A percentile compares a stretch with the other conserved stretches of the same genome.
Evolutionary conservation across 2,329 filamentous ascomycete species (phyloP).

Genomic region (Sporothrix dimorphospora): DNA sequence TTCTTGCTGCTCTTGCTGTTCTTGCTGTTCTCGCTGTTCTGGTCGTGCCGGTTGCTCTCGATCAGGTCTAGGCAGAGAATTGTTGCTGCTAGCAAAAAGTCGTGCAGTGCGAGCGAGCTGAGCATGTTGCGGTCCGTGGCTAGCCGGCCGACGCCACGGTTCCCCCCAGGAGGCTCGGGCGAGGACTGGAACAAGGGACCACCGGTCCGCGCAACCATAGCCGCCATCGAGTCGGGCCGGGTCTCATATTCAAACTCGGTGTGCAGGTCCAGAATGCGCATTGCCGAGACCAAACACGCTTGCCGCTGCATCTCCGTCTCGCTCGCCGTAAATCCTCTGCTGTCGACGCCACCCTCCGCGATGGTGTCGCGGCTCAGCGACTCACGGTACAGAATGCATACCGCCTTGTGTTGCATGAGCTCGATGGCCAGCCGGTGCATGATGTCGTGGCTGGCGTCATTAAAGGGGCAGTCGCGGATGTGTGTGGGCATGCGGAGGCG

Average conservation of each 20-base stretch:
- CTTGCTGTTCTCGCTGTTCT: neutral
- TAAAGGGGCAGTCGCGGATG: conserved; percentile 40
- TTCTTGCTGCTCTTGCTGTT: too few species aligned
- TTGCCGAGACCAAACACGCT: conserved; percentile 55
- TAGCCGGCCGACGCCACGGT: conserved; percentile 52
- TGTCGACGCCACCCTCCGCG: conserved; percentile 38
- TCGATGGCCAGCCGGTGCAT: conserved; percentile 57
- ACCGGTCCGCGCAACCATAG: neutral
- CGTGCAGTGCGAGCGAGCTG: conserved; percentile 59
- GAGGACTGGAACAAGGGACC: neutral
- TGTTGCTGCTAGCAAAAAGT: conserved; percentile 65
- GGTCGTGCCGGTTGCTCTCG: conserved; percentile 39
- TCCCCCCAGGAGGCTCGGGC: neutral
- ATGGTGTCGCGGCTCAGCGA: conserved; percentile 43
- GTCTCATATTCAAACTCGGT: conserved; percentile 51
- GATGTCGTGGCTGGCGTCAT: conserved; percentile 50
- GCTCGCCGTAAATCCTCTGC: conserved; percentile 32
- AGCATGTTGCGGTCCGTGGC: conserved; percentile 58
- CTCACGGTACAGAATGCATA: conserved; percentile 60
- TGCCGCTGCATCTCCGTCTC: conserved; percentile 50
- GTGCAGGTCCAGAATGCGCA: conserved; percentile 54
- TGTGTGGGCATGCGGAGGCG: conserved; percentile 32
- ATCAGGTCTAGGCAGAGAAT: conserved; percentile 59
- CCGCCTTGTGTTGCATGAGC: conserved; percentile 56
- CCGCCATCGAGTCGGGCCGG: conserved; percentile 42